Base-by-base conservation (phyloP, 371 early-diverging fungal species). In the Dichotomocladium elegans region DNA sequence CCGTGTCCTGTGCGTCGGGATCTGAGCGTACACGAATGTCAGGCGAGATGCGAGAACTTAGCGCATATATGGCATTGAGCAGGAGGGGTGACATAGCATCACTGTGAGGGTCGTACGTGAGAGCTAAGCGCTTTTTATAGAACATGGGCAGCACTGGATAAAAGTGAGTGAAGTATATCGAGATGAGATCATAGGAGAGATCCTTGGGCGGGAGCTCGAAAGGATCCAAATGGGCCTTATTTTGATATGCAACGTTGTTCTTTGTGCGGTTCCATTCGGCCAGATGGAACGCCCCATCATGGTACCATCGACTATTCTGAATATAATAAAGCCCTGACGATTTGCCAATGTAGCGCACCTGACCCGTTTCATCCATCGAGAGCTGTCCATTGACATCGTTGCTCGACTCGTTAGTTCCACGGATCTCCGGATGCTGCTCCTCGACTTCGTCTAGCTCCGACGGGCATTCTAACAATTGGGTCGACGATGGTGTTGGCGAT, bases 131-230 rank as follows among this genome's bases (percentile, higher is more conserved):
- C 2, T 52, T 35, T 41, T 70, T 72, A 51, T 81, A 79, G 31
- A 83, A 68, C 14, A 85, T 50, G 6, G 83, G 83, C 22, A 82
- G 57, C 25, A 77, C 61, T 8, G 70, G 77, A 35, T 86, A 81
- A 46, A 77, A 72, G 5, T 80, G 68, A 21, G 65, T 63, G 29
- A 86, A 83, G 49, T 80, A 86, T 14, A 79, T 60, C 14, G 55
- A 30, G 44, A 83, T 59, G 12, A 83, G 61, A 53, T 75, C 77
- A 25, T 70, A 61, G 7, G 79, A 76, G 41, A 83, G 58, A 26
- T 83, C 83, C 41, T 66, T 69, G 17, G 82, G 80, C 4, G 76
- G 76, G 19, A 75, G 41, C 25, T 68, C 72, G 10, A 50, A 51
- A 33, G 63, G 66, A 53, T 72, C 64, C 9, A 63, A 34, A 27